These are phyloP conservation scores for Botrytis porri DNA, from an alignment of 2,329 filamentous ascomycete species.

Conservation along the genomic window DNA sequence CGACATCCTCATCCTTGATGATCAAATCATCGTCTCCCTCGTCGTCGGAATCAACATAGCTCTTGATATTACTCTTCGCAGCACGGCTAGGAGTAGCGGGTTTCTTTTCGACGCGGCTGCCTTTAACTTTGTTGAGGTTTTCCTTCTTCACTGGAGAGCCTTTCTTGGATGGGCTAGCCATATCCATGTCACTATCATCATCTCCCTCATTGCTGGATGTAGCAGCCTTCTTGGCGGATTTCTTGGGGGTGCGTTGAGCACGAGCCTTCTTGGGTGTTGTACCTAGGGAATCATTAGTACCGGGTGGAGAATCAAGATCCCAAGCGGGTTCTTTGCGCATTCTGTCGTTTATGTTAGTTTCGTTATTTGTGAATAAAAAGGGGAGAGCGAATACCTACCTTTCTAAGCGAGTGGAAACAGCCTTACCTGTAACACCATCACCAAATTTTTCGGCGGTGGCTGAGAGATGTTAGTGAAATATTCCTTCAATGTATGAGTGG, in stretches of 20 bases:
- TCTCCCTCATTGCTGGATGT: constrained; percentile 19
- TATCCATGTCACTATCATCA: constrained; percentile 12
- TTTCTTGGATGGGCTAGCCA: constrained; percentile 23
- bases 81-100: neutral
- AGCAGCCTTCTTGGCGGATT: constrained; percentile 3
- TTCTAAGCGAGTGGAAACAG: constrained; percentile 33
- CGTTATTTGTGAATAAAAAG: neutral
- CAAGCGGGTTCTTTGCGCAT: constrained; percentile 30
- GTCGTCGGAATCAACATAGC: constrained; percentile 15
- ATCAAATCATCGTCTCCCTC: constrained; percentile 19
- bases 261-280: constrained; percentile 15
- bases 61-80: neutral
- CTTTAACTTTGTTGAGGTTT: constrained; percentile 27
- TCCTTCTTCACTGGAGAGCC: constrained; percentile 24
- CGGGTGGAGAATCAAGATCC: constrained; percentile 23
- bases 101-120: constrained; percentile 28
- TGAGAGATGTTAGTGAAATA: constrained; percentile 33
- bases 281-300: constrained; percentile 22
- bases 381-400: constrained; percentile 18
- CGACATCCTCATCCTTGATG: constrained; percentile 1
- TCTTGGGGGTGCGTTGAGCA: neutral
- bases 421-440: constrained; percentile 34
- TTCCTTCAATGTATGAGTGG: constrained; percentile 18
- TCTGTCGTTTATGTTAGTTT: constrained; percentile 1
- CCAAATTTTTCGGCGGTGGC: constrained; percentile 33